phyloP scores from a whole-genome alignment of 768 basidiomycete genomes.

The Pleurotus djamor region DNA sequence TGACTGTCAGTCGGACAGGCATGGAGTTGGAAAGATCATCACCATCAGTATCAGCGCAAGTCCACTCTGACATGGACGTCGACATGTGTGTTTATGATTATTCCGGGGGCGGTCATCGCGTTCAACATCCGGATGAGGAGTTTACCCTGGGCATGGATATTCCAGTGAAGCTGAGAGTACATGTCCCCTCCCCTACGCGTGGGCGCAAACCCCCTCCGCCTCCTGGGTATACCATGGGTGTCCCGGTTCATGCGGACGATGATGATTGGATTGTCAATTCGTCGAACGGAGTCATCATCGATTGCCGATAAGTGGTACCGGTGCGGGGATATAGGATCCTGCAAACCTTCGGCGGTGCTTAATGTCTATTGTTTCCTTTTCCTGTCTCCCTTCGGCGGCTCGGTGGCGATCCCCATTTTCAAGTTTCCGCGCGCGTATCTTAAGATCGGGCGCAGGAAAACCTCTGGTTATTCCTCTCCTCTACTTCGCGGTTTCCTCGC shows the following conservation, averaged over 20 bases:
- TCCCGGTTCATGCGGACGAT: neutral
- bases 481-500: conserved; percentile 7
- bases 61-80: conserved; percentile 18
- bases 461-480: conserved; percentile 2
- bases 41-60: conserved; percentile 1
- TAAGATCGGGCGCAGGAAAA: neutral
- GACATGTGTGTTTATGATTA: conserved; percentile 15
- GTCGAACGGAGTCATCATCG: neutral
- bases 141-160: conserved; percentile 46
- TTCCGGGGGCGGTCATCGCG: conserved; percentile 17
- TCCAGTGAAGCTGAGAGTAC: conserved; percentile 15
- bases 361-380: neutral
- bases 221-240: neutral
- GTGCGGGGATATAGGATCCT: neutral
- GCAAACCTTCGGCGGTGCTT: too few relatives aligned
- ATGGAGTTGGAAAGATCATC: conserved; percentile 9
- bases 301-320: conserved; percentile 1
- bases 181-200: neutral
- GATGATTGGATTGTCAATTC: conserved; percentile 3
- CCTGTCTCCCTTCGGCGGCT: neutral
- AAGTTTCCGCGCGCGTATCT: neutral
- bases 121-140: conserved; percentile 18
- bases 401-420: neutral
- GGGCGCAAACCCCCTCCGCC: neutral
- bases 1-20: conserved; percentile 7